A percentile compares a stretch with the other conserved stretches of the same genome.
Evolutionary conservation across 2,329 filamentous ascomycete genomes (phyloP).

Genomic region (Hansfordia pulvinata): DNA sequence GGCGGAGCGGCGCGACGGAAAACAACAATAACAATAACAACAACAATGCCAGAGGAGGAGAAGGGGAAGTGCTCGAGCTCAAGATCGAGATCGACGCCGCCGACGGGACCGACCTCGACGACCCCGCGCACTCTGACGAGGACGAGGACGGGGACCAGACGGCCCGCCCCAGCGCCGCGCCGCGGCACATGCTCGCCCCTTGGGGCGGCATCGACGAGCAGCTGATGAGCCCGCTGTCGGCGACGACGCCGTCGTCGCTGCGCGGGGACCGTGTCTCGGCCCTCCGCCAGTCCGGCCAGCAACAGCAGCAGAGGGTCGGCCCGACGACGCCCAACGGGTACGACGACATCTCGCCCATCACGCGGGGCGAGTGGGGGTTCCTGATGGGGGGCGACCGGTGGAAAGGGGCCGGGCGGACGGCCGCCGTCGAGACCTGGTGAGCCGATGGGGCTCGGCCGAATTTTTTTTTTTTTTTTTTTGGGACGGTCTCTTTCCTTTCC

Average conservation of each 20-base stretch:
- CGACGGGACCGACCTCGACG: slow-evolving; percentile 11
- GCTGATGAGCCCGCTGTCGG: slow-evolving; percentile 14
- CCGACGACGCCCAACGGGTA: slow-evolving; percentile 44
- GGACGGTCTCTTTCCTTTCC: too few species aligned
- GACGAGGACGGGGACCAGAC: slow-evolving; percentile 12
- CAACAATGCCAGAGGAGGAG: not conserved
- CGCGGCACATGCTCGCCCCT: slow-evolving; percentile 12
- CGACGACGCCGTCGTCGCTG: slow-evolving; percentile 1
- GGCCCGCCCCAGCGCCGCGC: slow-evolving; percentile 16
- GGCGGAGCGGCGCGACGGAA: not conserved
- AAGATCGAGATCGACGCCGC: slow-evolving; percentile 9
- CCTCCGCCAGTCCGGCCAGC: slow-evolving; percentile 3
- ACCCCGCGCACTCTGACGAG: slow-evolving; percentile 25
- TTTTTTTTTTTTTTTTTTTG: slow-evolving; percentile 2
- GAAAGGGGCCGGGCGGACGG: slow-evolving; percentile 25
- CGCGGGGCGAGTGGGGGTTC: slow-evolving; percentile 49
- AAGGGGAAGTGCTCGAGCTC: slow-evolving; percentile 6
- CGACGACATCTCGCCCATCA: slow-evolving; percentile 49
- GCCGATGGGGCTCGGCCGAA: too few species aligned
- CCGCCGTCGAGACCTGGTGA: slow-evolving; percentile 37
- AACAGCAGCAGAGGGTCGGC: slow-evolving; percentile 19
- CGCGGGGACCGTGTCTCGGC: too few species aligned
- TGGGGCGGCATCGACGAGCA: slow-evolving; percentile 26
- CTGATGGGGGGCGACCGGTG: slow-evolving; percentile 36
- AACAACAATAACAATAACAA: slow-evolving; percentile 4